Evolutionary conservation across 1,139 yeast genomes (phyloP).

Genomic region (Candida glucosophila): DNA sequence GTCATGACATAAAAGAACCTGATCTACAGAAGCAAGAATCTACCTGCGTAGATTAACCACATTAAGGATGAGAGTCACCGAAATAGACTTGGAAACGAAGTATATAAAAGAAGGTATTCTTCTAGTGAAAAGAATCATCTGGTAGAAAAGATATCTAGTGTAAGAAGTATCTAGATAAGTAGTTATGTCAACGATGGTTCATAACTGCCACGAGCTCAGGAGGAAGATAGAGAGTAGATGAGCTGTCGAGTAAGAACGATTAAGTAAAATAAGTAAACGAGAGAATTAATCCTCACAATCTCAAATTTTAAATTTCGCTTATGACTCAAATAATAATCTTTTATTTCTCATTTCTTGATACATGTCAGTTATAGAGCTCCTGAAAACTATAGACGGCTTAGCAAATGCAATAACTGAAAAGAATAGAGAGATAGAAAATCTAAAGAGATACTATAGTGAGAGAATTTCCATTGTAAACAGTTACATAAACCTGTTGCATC

Average conservation of each 20-base stretch:
- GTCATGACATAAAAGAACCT: conserved; percentile 17
- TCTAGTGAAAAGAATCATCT: too few relatives aligned
- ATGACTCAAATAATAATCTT: too few relatives aligned
- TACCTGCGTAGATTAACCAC: conserved; percentile 60
- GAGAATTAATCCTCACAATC: too few relatives aligned
- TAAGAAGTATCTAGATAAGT: conserved; percentile 8
- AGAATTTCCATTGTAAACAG: conserved; percentile 26
- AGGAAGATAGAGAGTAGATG: not conserved
- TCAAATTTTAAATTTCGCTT: too few relatives aligned
- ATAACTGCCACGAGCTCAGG: conserved; percentile 5
- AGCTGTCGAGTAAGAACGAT: too few relatives aligned
- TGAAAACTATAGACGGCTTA: conserved; percentile 28
- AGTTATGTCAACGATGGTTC: conserved; percentile 21
- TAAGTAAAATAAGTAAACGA: too few relatives aligned
- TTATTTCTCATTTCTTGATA: too few relatives aligned
- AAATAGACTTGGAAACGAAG: too few relatives aligned
- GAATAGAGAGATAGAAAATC: conserved; percentile 31
- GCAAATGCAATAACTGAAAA: conserved; percentile 36
- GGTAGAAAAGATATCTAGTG: too few relatives aligned
- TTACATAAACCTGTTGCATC: too few relatives aligned
- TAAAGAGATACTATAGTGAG: conserved; percentile 28
- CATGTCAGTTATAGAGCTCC: conserved; percentile 34
- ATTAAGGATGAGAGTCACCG: too few relatives aligned
- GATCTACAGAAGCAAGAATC: conserved; percentile 35
- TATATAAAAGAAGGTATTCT: too few relatives aligned